phyloP scores from a whole-genome alignment of 1,139 yeast species.

The Yamadazyma friedrichii region DNA sequence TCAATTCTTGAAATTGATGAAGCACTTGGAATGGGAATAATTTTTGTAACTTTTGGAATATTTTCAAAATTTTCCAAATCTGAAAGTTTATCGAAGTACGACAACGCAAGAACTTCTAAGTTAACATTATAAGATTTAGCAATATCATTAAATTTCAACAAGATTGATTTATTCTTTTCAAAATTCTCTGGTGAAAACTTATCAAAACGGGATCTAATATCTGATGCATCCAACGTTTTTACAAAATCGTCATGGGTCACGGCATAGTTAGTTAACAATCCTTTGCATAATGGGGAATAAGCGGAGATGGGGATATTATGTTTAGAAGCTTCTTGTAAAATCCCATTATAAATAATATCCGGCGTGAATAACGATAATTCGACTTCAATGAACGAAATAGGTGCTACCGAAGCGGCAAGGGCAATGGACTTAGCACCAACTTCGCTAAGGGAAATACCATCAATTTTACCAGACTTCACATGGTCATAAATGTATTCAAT shows the following conservation, averaged over 20 bases:
- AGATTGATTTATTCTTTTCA: constrained; percentile 45
- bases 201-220: constrained; percentile 21
- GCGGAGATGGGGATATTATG: constrained; percentile 65
- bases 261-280: constrained; percentile 64
- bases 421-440: constrained; percentile 58
- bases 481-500: constrained; percentile 49
- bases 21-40: constrained; percentile 79
- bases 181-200: constrained; percentile 54
- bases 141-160: constrained; percentile 42
- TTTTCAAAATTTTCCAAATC: constrained; percentile 26
- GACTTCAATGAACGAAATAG: constrained; percentile 68
- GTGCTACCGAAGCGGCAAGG: constrained; percentile 49
- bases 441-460: constrained; percentile 72
- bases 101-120: constrained; percentile 67
- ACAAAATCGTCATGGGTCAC: constrained; percentile 39
- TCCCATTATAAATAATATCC: constrained; percentile 60
- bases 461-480: constrained; percentile 55
- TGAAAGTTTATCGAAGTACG: constrained; percentile 58
- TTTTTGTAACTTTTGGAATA: constrained; percentile 45
- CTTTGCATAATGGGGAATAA: constrained; percentile 83
- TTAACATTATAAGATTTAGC: constrained; percentile 49
- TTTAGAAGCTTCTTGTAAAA: constrained; percentile 49
- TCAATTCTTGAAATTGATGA: constrained; percentile 55
- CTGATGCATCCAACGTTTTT: constrained; percentile 2
- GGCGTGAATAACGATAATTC: constrained; percentile 71